A percentile compares a stretch with the other conserved stretches of the same genome.
Conservation (phyloP, 2,329 filamentous ascomycete genomes). For the Nemania sp. region DNA sequence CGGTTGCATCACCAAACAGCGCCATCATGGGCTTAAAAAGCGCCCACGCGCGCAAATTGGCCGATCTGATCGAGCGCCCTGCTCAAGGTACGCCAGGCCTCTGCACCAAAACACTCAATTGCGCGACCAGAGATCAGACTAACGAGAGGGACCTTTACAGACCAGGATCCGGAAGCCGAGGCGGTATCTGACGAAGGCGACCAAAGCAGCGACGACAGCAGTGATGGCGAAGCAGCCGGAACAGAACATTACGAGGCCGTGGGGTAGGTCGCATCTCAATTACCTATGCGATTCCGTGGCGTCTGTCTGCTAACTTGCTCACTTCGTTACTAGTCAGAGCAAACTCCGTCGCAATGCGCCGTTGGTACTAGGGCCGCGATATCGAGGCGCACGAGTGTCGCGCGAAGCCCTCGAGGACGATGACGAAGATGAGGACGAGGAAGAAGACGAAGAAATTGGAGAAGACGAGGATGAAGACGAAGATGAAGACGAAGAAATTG, state of each 20-base stretch:
- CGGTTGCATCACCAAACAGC: conserved; percentile 28
- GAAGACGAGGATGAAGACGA: conserved; percentile 51
- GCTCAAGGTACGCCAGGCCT: conserved; percentile 56
- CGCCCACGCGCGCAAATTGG: conserved; percentile 62
- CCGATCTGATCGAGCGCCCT: conserved; percentile 63
- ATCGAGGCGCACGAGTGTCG: conserved; percentile 76
- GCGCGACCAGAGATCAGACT: conserved; percentile 2
- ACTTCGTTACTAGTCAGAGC: conserved; percentile 64
- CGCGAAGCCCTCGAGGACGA: conserved; percentile 59
- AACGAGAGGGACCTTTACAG: conserved; percentile 47
- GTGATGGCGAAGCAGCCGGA: conserved; percentile 57
- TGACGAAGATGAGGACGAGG: conserved; percentile 37
- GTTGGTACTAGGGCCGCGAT: conserved; percentile 73
- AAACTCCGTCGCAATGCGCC: conserved; percentile 76
- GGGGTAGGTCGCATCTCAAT: conserved; percentile 30
- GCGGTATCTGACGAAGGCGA: conserved; percentile 55
- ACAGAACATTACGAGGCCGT: conserved; percentile 80
- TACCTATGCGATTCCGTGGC: conserved; percentile 6
- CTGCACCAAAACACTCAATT: not conserved
- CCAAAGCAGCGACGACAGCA: conserved; percentile 48
- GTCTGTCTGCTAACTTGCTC: conserved; percentile 18
- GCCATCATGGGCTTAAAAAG: conserved; percentile 55
- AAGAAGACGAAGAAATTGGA: conserved; percentile 46
- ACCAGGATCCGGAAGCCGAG: conserved; percentile 79
- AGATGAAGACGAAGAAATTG: conserved; percentile 44